Evolutionary conservation across 2,329 filamentous ascomycete genomes (phyloP), one percentile per base, ranked within the genome.

Genomic region (Hypoxylon sp.): DNA sequence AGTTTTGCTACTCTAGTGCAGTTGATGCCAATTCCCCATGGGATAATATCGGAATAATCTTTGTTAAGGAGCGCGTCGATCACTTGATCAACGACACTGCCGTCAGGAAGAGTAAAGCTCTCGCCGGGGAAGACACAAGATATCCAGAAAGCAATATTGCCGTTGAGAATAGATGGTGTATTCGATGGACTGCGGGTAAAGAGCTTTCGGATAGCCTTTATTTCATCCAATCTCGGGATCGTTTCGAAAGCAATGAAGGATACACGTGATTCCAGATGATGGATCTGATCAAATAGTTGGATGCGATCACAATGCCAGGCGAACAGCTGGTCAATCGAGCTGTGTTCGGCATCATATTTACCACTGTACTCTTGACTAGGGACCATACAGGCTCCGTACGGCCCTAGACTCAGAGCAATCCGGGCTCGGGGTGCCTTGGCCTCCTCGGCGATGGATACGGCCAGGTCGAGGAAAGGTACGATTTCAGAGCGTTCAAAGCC

Each of bases 1-100:
- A 92, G 79, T 74, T 90, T 88, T 51, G 84, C 81, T 32, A 91
- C 83, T 74, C 89, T 91, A 36, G 84, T 91, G 75, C 89, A 91
- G 76, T 91, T 91, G 72, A 91, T 84, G 1, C 89, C 89, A 22
- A 92, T 81, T 0, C 85, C 89, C 84, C 85, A 89, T 0, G 89
- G 89, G 2, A 76, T 33, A 54, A 70, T 40, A 9, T 66, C 58
- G 0, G 68, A 64, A 44, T 70, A 61, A 26, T 70, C 66, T 20
- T 66, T 59, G 50, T 61, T 70, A n/a, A 75, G 58, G 45, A 75
- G 68, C 11, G 75, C 75, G 18, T 73, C 70, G 5, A 80, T 72
- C 44, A 83, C 80, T 64, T 83, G 70, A 48, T 78, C 75, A 20
- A 84, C 77, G 2, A 73, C 75, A 65, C 78, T 84, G 1, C 87